Conservation (phyloP, 1,139 yeast species). For the Yamadazyma spencermartinsiae region DNA sequence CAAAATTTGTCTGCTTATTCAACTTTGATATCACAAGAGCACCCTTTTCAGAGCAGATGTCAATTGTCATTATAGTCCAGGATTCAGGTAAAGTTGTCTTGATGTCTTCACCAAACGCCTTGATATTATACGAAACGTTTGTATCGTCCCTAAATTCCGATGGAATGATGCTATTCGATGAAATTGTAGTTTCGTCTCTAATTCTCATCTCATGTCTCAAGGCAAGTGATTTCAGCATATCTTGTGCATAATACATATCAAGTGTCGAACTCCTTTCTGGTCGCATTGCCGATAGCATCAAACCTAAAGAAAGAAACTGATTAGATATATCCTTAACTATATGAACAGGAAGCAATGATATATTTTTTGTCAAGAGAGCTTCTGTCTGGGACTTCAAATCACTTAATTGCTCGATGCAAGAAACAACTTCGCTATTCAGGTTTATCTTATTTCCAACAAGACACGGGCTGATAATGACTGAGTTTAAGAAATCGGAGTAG, state of each 20-base stretch:
- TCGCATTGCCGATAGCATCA: background rate
- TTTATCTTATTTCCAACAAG: background rate
- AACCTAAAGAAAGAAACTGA: background rate
- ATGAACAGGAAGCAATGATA: background rate
- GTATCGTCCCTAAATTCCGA: background rate
- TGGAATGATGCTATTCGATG: conserved; percentile 4
- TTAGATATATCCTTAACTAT: conserved; percentile 1
- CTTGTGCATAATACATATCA: conserved; percentile 31
- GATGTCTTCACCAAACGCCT: conserved; percentile 16
- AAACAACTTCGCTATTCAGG: background rate
- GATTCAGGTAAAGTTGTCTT: conserved; percentile 36
- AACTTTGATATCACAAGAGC: conserved; percentile 56
- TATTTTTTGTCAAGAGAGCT: background rate
- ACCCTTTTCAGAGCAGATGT: conserved; percentile 58
- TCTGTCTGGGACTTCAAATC: background rate
- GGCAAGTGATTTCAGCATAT: conserved; percentile 32
- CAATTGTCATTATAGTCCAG: conserved; percentile 67
- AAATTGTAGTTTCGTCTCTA: conserved; percentile 2
- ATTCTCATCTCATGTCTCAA: conserved; percentile 30
- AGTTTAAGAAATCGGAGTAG: background rate
- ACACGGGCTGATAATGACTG: background rate
- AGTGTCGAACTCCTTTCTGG: conserved; percentile 10
- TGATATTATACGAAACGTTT: background rate
- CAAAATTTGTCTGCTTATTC: conserved; percentile 21
- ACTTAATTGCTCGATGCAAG: background rate